A percentile compares a stretch with the other conserved stretches of the same genome.
Evolutionary conservation across 2,329 filamentous ascomycete genomes (phyloP).

Genomic region (Colletotrichum melonis): DNA sequence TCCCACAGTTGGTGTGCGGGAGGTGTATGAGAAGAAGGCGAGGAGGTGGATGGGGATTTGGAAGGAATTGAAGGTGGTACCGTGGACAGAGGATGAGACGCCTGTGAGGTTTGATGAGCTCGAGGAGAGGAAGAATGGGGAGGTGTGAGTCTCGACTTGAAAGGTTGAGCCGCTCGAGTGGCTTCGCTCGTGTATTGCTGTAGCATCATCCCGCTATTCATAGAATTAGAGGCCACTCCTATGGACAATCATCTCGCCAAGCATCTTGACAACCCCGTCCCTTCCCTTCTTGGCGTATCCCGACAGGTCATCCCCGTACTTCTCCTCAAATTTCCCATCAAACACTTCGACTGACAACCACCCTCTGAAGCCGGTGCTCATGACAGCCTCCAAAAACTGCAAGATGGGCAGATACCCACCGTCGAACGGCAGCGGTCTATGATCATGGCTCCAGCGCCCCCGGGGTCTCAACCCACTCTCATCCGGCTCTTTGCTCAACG

Average conservation of each 20-base stretch:
- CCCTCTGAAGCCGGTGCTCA: slow-evolving; percentile 73
- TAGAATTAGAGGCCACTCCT: background rate
- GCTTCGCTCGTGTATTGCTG: background rate
- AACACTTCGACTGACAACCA: slow-evolving; percentile 77
- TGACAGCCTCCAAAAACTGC: slow-evolving; percentile 72
- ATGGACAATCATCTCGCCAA: slow-evolving; percentile 28
- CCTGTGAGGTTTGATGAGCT: background rate
- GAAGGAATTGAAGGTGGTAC: slow-evolving; percentile 42
- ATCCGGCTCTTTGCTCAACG: slow-evolving; percentile 62
- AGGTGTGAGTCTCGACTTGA: too few species aligned
- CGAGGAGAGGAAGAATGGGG: background rate
- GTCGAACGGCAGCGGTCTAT: slow-evolving; percentile 75
- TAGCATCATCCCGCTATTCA: too few species aligned
- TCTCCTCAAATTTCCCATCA: slow-evolving; percentile 44
- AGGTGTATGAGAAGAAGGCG: slow-evolving; percentile 45
- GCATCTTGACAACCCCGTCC: slow-evolving; percentile 25
- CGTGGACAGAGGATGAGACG: slow-evolving; percentile 38
- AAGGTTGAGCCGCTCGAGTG: background rate
- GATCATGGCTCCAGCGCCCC: slow-evolving; percentile 78
- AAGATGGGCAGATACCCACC: slow-evolving; percentile 78
- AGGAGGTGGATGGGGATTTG: slow-evolving; percentile 46
- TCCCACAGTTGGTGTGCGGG: slow-evolving; percentile 40
- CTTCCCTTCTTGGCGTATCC: slow-evolving; percentile 41
- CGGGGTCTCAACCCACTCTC: slow-evolving; percentile 68
- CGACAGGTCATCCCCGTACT: slow-evolving; percentile 44